Base-by-base conservation (phyloP, 345 rosid genomes). In the Citrus medica region DNA sequence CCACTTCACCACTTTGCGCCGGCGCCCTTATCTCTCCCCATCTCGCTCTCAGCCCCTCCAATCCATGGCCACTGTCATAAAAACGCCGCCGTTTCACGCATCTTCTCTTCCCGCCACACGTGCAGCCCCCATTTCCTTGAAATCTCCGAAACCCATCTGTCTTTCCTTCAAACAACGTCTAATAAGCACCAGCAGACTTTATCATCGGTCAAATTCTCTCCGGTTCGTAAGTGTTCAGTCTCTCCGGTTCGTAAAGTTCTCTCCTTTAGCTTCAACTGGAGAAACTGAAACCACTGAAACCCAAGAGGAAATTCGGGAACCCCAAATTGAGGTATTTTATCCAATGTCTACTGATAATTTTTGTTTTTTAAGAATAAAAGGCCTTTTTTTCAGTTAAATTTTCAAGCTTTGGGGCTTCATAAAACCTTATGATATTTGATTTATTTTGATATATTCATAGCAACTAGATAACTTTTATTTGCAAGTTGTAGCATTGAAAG, bases 51-150 rank as follows among this genome's bases (percentile, higher is more conserved):
- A 35, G 66, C 64, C 30, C 63, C 32, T 37, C 27, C 72, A 58
- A 72, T 67, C 78, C 35, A 94, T 92, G 98, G 97, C 97, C 70
- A 87, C 89, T 59, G 85, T 92, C 83, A 82, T 90, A 76, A 85
- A 84, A 78, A 84, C 98, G 82, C 79, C 87, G 77, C 89, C 92
- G 75, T 86, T 89, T 70, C 85, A 69, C 32, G 81, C 88, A 9
- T 82, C 85, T 55, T 82, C 88, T 3, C 76, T 83, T 22, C 81
- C 84, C 9, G 37, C 79, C 63, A 82, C 81, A 21, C 85, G 35
- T 51, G 40, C 60, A 5, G 37, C 80, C 10, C 3, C 82, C 73
- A 4, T 76, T 3, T 76, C 91, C 24, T 75, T 76, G 25, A 74
- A 66, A 67, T 65, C 87, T 55, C 58, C 81, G 8, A 83, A 83